Percentiles rank a stretch among this genome's conserved stretches.
These are phyloP conservation scores for Ilex paraguariensis DNA, from an alignment of 305 asterid species.

Conservation along the genomic window DNA sequence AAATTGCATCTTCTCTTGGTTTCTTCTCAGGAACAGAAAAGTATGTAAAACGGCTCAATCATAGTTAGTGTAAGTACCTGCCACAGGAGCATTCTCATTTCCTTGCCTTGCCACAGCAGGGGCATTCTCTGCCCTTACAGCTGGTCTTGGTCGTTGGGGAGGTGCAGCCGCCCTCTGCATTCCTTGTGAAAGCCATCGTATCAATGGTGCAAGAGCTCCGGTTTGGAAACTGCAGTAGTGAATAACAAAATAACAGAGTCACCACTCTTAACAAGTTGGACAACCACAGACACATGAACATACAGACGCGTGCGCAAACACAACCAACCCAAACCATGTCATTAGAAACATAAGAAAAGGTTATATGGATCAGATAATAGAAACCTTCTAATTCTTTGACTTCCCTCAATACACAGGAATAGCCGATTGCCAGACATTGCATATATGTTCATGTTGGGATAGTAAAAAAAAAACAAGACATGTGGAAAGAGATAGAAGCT, in stretches of 20 bases:
- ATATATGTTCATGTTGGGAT: neutral
- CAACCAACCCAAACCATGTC: no score
- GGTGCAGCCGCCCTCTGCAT: constrained; percentile 92
- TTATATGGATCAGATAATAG: no score
- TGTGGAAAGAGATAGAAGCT: constrained; percentile 5
- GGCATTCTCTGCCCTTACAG: constrained; percentile 52
- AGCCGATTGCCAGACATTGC: no score
- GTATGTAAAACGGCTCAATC: neutral
- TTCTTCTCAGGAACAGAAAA: no score
- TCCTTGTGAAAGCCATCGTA: constrained; percentile 94
- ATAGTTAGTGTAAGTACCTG: neutral
- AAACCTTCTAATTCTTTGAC: no score
- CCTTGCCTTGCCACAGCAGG: constrained; percentile 57
- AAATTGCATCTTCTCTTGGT: no score
- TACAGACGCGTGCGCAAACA: neutral
- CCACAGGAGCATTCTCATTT: constrained; percentile 37
- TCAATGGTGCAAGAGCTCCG: constrained; percentile 88
- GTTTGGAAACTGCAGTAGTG: constrained; percentile 69
- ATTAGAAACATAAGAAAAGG: no score
- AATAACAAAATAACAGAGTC: constrained; percentile 10
- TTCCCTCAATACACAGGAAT: no score
- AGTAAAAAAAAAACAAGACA: neutral
- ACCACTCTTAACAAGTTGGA: neutral
- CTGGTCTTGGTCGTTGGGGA: constrained; percentile 68
- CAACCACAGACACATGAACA: neutral